A percentile compares a stretch with the other conserved stretches of the same genome.
These are phyloP conservation scores for Fusarium bulbicola DNA, from an alignment of 2,329 filamentous ascomycete species.

Conservation along the genomic window DNA sequence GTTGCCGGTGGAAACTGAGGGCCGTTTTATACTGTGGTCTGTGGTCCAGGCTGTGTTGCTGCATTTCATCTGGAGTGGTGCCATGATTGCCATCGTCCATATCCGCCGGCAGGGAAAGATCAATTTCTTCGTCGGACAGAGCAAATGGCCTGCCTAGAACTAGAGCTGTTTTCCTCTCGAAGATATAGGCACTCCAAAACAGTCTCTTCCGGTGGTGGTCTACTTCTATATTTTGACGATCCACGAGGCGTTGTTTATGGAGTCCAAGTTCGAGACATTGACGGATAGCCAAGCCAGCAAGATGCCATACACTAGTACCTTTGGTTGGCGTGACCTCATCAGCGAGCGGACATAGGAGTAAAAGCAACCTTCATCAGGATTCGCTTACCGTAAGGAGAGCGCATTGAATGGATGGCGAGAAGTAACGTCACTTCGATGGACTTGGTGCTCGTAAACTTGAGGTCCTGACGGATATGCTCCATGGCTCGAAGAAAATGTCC, in stretches of 20 bases:
- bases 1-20: not conserved
- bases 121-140: not conserved
- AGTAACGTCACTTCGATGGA: not conserved
- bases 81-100: not conserved
- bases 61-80: not conserved
- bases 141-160: not conserved
- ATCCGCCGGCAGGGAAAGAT: not conserved
- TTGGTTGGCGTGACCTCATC: not conserved
- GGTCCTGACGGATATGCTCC: not conserved
- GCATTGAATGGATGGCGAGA: not conserved
- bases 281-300: not conserved
- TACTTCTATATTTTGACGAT: not conserved
- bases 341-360: not conserved
- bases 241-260: not conserved
- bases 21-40: not conserved
- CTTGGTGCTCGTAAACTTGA: not conserved
- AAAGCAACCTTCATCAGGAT: not conserved
- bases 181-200: not conserved
- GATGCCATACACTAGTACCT: not conserved
- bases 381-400: not conserved
- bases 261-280: not conserved
- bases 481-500: not conserved
- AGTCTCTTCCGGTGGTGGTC: not conserved
- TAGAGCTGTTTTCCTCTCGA: not conserved
- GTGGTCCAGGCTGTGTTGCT: not conserved